phyloP scores from a whole-genome alignment of 352 stramenopile species.

The Globisporangium nagaii region DNA sequence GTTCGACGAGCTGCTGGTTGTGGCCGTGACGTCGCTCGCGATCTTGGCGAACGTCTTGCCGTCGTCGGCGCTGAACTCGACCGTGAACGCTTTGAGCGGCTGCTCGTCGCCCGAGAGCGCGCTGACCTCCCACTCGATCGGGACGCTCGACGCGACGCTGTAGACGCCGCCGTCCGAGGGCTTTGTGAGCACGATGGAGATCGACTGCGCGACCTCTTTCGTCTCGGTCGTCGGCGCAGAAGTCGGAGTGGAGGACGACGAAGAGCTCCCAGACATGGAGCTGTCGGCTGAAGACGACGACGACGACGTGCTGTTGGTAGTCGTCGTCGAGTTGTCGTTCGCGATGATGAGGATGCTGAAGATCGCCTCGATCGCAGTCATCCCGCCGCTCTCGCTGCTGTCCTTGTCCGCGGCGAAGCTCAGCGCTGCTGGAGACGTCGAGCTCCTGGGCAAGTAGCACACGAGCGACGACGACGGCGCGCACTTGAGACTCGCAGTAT shows the following conservation, averaged over 20 bases:
- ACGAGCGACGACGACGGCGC: conserved; percentile 22
- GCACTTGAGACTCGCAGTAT: conserved; percentile 13
- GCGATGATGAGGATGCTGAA: conserved; percentile 29
- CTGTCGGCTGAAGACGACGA: background rate
- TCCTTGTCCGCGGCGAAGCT: conserved; percentile 18
- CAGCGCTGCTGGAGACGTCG: conserved; percentile 2
- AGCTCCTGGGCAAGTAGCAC: conserved; percentile 23
- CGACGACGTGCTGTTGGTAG: background rate
- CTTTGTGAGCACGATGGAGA: conserved; percentile 32
- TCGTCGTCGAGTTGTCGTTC: conserved; percentile 3
- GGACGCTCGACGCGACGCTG: conserved; percentile 30
- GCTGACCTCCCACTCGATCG: conserved; percentile 35
- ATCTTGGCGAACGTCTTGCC: conserved; percentile 24
- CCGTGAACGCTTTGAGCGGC: conserved; percentile 20
- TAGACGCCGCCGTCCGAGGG: conserved; percentile 38
- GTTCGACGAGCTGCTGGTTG: background rate
- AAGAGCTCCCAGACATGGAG: background rate
- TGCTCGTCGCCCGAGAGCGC: conserved; percentile 16
- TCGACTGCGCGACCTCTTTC: background rate
- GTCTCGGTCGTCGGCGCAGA: background rate
- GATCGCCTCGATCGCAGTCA: conserved; percentile 28
- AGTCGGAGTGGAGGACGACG: background rate
- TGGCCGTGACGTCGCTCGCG: conserved; percentile 12
- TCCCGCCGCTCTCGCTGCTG: background rate
- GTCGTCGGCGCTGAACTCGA: conserved; percentile 49